These are phyloP conservation scores for Cercospora brassicicola DNA, from an alignment of 2,329 filamentous ascomycete genomes.

Conservation along the genomic window DNA sequence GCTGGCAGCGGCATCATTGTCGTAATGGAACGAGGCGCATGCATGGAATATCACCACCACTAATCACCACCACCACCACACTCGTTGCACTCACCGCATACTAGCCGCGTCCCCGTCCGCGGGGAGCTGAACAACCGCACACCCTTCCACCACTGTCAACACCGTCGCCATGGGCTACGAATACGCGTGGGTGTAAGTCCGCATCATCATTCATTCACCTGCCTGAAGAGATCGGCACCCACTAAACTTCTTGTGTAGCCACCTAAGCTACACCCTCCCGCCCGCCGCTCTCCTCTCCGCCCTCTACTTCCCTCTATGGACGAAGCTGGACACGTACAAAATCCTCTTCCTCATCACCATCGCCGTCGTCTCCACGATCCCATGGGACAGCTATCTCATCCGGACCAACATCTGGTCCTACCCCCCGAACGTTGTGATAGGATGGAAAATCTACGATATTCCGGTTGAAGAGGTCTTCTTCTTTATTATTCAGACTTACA, in stretches of 20 bases:
- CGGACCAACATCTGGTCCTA: constrained; percentile 69
- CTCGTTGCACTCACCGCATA: constrained; percentile 6
- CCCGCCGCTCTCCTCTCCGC: constrained; percentile 60
- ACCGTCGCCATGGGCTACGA: constrained; percentile 56
- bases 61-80: not conserved
- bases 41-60: not conserved
- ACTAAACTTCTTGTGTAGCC: constrained; percentile 45
- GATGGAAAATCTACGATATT: constrained; percentile 63
- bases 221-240: constrained; percentile 11
- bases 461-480: constrained; percentile 74
- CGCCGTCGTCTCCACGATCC: constrained; percentile 67
- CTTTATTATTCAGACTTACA: constrained; percentile 75
- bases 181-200: constrained; percentile 62
- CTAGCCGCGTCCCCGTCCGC: not conserved
- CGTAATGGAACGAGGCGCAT: constrained; percentile 14
- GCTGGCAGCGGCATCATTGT: not conserved
- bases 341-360: constrained; percentile 61
- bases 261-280: constrained; percentile 67
- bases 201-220: constrained; percentile 6
- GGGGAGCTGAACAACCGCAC: not conserved
- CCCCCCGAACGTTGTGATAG: constrained; percentile 63
- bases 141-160: not conserved
- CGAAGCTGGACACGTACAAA: constrained; percentile 62
- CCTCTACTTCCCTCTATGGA: constrained; percentile 62
- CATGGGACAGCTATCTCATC: constrained; percentile 77